Evolutionary conservation across 371 early-diverging fungal genomes (phyloP).

Genomic region (Batrachochytrium dendrobatidis): DNA sequence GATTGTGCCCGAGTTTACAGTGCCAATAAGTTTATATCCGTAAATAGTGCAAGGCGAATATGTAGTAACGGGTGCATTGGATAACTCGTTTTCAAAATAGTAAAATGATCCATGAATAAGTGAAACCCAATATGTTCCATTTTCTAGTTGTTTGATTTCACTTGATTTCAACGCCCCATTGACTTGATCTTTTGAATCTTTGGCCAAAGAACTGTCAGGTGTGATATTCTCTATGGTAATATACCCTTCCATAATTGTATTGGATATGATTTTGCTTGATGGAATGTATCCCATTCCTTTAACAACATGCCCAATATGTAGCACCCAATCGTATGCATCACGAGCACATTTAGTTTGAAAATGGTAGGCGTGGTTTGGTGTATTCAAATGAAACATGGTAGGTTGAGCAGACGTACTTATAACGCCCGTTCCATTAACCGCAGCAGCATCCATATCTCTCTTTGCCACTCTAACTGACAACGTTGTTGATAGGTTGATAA

Average conservation of each 20-base stretch:
- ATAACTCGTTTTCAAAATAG: slow-evolving; percentile 3
- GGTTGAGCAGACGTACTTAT: neutral
- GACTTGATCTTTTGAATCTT: too few relatives aligned
- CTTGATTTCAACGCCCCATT: too few relatives aligned
- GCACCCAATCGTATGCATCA: slow-evolving; percentile 23
- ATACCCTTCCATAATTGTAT: slow-evolving; percentile 16
- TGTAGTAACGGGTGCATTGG: slow-evolving; percentile 8
- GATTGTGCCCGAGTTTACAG: neutral
- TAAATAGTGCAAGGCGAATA: too few relatives aligned
- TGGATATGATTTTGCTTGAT: neutral
- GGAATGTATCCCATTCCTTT: slow-evolving; percentile 2
- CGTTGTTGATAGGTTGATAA: slow-evolving; percentile 5
- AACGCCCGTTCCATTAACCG: neutral
- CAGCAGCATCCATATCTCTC: neutral
- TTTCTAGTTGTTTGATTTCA: neutral
- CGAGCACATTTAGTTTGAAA: slow-evolving; percentile 10
- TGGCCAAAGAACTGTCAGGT: slow-evolving; percentile 4
- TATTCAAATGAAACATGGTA: slow-evolving; percentile 13
- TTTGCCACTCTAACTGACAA: slow-evolving; percentile 10
- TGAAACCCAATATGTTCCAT: slow-evolving; percentile 8
- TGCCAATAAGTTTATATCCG: too few relatives aligned
- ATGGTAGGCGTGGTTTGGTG: slow-evolving; percentile 11
- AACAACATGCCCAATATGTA: slow-evolving; percentile 14
- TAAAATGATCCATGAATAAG: slow-evolving; percentile 13
- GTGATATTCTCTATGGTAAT: slow-evolving; percentile 3